Percentiles rank a stretch among this genome's conserved stretches.
Conservation (phyloP, 73 alveolate genomes). For the Paramecium caudatum region DNA sequence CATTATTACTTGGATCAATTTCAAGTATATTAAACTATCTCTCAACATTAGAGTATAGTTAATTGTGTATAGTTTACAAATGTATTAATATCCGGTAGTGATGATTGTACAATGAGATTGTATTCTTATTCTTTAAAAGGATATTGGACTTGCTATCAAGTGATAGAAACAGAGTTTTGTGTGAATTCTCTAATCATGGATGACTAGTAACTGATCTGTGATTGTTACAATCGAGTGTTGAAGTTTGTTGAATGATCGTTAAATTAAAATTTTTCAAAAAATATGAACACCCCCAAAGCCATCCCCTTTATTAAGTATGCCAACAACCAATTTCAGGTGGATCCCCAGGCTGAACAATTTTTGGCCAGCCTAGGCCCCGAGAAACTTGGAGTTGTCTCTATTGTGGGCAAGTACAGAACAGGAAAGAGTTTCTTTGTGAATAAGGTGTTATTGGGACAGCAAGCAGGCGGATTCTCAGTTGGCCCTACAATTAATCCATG, state of each 20-base stretch:
- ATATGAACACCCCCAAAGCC: slow-evolving; percentile 51
- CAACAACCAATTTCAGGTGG: slow-evolving; percentile 20
- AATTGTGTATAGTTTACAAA: neutral
- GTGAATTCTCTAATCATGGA: too few species aligned
- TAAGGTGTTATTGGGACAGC: slow-evolving; percentile 83
- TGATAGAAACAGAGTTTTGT: neutral
- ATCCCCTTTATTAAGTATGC: slow-evolving; percentile 37
- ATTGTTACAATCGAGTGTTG: neutral
- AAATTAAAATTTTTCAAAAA: slow-evolving; percentile 42
- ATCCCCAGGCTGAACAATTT: slow-evolving; percentile 61
- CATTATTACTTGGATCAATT: neutral
- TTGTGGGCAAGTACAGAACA: slow-evolving; percentile 97
- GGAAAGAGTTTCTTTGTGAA: slow-evolving; percentile 92
- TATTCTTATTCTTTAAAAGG: neutral
- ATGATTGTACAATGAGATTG: neutral
- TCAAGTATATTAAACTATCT: neutral
- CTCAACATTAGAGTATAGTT: neutral
- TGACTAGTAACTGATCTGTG: too few species aligned
- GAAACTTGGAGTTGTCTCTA: slow-evolving; percentile 91
- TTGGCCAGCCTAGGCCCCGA: slow-evolving; percentile 44
- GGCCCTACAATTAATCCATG: slow-evolving; percentile 82
- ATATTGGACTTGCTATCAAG: slow-evolving; percentile 11
- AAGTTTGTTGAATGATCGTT: slow-evolving; percentile 35
- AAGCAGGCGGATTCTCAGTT: slow-evolving; percentile 77
- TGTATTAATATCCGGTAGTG: slow-evolving; percentile 1